Conservation (phyloP, 176 grass and related monocot species). For the Rhynchospora pubera region DNA sequence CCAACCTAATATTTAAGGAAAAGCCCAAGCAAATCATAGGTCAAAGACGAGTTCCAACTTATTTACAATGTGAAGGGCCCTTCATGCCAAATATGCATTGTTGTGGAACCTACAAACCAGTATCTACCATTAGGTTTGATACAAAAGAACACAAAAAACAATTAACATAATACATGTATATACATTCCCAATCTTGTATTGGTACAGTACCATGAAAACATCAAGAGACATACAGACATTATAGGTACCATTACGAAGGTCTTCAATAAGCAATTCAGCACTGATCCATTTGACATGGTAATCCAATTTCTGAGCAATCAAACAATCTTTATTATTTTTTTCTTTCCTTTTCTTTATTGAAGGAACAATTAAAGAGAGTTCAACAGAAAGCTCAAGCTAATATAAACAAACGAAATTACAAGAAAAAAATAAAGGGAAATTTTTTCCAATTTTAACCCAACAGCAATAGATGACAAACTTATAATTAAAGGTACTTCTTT, state of each 20-base stretch:
- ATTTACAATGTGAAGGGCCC: conserved; percentile 87
- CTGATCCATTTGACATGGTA: background rate
- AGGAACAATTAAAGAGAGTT: background rate
- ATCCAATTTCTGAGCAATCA: background rate
- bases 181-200: too few relatives aligned
- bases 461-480: too few relatives aligned
- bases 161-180: background rate
- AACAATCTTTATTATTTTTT: too few relatives aligned
- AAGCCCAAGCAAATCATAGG: conserved; percentile 72
- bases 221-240: background rate
- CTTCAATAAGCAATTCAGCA: background rate
- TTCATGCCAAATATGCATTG: conserved; percentile 70
- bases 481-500: too few relatives aligned
- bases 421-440: too few relatives aligned
- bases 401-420: too few relatives aligned
- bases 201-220: background rate
- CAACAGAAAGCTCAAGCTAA: too few relatives aligned
- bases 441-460: too few relatives aligned
- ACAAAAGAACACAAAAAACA: background rate
- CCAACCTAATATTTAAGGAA: conserved; percentile 80
- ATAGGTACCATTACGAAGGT: background rate
- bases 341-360: background rate
- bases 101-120: too few relatives aligned
- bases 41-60: conserved; percentile 70
- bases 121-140: background rate